A percentile compares a stretch with the other conserved stretches of the same genome.
Evolutionary conservation across 2,329 filamentous ascomycete genomes (phyloP).

Genomic region (Blastomyces parvus): DNA sequence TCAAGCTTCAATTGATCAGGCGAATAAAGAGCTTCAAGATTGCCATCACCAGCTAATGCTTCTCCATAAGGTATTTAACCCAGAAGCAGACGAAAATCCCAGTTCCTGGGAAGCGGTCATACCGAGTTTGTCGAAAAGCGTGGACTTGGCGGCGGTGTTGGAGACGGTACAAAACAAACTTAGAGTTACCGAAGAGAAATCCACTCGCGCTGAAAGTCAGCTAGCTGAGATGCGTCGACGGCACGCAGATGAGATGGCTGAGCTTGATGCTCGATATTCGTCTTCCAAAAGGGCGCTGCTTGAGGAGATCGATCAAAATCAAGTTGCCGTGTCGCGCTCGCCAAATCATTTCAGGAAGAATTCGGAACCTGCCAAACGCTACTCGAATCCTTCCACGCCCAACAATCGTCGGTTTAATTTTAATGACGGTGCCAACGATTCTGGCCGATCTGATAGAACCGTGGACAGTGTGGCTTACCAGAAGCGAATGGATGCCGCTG

Average conservation of each 20-base stretch:
- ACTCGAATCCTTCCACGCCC: slow-evolving; percentile 69
- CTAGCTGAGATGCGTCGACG: slow-evolving; percentile 66
- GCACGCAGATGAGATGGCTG: slow-evolving; percentile 60
- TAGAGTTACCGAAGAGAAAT: slow-evolving; percentile 70
- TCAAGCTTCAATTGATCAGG: slow-evolving; percentile 66
- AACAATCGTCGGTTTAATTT: slow-evolving; percentile 57
- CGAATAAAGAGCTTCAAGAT: slow-evolving; percentile 71
- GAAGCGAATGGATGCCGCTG: slow-evolving; percentile 80
- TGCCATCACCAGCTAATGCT: slow-evolving; percentile 70
- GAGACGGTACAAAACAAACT: slow-evolving; percentile 84
- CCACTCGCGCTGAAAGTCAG: slow-evolving; percentile 72
- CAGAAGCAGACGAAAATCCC: slow-evolving; percentile 56
- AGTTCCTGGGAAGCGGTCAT: slow-evolving; percentile 59
- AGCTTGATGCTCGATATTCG: slow-evolving; percentile 52
- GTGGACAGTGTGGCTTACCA: slow-evolving; percentile 76
- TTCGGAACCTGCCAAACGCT: slow-evolving; percentile 51
- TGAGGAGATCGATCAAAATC: slow-evolving; percentile 80
- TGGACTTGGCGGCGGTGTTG: slow-evolving; percentile 75
- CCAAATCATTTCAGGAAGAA: slow-evolving; percentile 59
- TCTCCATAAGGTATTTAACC: slow-evolving; percentile 79
- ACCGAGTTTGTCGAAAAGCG: slow-evolving; percentile 55
- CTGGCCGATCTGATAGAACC: slow-evolving; percentile 73
- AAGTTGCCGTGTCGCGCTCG: slow-evolving; percentile 61
- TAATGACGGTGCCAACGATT: slow-evolving; percentile 57
- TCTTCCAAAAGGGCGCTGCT: slow-evolving; percentile 63